Evolutionary conservation across 768 basidiomycete species (phyloP).

Genomic region (Trametes coccinea): DNA sequence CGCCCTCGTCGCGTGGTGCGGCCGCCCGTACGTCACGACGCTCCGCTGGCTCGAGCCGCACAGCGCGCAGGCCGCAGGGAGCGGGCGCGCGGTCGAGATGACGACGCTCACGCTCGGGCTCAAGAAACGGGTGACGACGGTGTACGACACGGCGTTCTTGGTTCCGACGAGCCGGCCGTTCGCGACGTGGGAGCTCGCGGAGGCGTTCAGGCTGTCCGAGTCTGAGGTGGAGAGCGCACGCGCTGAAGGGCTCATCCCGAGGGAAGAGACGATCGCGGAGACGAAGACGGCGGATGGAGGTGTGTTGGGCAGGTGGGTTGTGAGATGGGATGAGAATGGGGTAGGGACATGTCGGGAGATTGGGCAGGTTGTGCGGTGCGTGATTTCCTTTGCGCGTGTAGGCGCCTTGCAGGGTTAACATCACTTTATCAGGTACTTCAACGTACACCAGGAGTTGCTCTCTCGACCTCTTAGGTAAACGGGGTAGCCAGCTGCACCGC

Average conservation of each 20-base stretch:
- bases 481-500: too few relatives aligned
- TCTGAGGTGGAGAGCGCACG: constrained; percentile 38
- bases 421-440: constrained; percentile 36
- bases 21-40: constrained; percentile 70
- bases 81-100: constrained; percentile 53
- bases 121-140: constrained; percentile 61
- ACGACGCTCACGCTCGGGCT: constrained; percentile 65
- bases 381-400: background rate
- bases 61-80: constrained; percentile 18
- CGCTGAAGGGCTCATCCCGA: constrained; percentile 39
- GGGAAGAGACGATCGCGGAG: constrained; percentile 81
- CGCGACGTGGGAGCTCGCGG: constrained; percentile 79
- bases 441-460: constrained; percentile 50
- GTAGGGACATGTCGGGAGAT: constrained; percentile 59
- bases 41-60: constrained; percentile 54
- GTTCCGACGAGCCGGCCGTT: constrained; percentile 67
- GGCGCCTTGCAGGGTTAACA: background rate
- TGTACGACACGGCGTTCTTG: constrained; percentile 75
- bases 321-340: constrained; percentile 69
- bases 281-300: constrained; percentile 59
- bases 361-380: constrained; percentile 71
- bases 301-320: constrained; percentile 75
- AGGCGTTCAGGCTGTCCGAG: constrained; percentile 46
- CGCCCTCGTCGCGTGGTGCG: constrained; percentile 69
- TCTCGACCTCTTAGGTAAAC: constrained; percentile 4